A percentile compares a stretch with the other conserved stretches of the same genome.
Evolutionary conservation across 768 basidiomycete genomes (phyloP).

Genomic region (Rickenella mellea): DNA sequence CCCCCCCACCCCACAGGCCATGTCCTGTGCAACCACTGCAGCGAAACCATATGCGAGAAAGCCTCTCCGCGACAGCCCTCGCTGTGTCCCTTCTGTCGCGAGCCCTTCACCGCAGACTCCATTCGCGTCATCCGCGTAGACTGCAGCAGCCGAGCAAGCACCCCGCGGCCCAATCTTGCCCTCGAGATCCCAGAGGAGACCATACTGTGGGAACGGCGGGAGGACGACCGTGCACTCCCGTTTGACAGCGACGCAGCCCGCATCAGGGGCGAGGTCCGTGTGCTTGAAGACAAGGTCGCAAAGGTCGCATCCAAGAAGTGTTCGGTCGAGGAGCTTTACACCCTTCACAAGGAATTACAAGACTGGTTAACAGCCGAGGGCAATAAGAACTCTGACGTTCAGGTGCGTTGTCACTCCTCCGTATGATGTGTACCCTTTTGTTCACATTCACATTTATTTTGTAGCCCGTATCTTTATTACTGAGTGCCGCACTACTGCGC

Average conservation of each 20-base stretch:
- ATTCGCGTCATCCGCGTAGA: conserved; percentile 12
- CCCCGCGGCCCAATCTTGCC: conserved; percentile 8
- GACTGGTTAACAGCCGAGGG: no score
- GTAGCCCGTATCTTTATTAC: conserved; percentile 57
- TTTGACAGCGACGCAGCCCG: no score
- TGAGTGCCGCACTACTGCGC: conserved; percentile 71
- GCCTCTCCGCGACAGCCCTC: conserved; percentile 6
- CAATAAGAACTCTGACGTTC: no score
- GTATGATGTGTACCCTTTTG: no score
- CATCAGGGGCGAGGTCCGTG: no score
- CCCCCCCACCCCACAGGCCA: no score
- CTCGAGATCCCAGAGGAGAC: no score
- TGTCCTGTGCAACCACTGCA: conserved; percentile 9
- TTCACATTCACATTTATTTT: conserved; percentile 3
- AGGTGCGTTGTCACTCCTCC: no score
- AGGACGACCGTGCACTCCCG: conserved; percentile 2
- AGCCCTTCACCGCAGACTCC: conserved; percentile 7
- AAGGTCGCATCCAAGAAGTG: conserved; percentile 13
- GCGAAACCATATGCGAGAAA: conserved; percentile 9
- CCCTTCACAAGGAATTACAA: conserved; percentile 10
- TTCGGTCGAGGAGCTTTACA: conserved; percentile 13
- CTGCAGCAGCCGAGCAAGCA: background rate
- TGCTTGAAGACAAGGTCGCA: conserved; percentile 10
- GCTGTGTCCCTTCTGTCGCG: conserved; percentile 11
- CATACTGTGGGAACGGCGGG: no score